Evolutionary conservation across 208 protist genomes (phyloP).

Genomic region (Lotmaria passim): DNA sequence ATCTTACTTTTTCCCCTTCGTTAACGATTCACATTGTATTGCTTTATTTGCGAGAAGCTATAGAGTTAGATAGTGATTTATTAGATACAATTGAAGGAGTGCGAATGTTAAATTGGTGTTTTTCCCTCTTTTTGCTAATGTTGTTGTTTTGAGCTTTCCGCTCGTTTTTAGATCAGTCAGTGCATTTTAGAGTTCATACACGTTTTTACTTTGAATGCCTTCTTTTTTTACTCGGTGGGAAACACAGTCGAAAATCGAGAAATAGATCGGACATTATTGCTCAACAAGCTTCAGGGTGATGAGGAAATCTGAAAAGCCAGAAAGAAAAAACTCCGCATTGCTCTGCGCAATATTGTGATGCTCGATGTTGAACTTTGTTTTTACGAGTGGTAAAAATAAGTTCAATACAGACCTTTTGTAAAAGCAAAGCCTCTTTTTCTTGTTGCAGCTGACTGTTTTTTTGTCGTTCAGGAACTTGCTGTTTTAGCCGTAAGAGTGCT

Average conservation of each 20-base stretch:
- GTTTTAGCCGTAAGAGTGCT: too few relatives aligned
- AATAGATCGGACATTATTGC: too few relatives aligned
- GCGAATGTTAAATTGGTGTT: slow-evolving; percentile 5
- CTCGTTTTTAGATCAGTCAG: slow-evolving; percentile 17
- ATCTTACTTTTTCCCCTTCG: background rate
- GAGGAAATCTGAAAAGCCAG: background rate
- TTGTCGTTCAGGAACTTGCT: too few relatives aligned
- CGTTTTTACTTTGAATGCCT: background rate
- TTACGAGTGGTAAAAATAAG: too few relatives aligned
- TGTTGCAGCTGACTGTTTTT: too few relatives aligned
- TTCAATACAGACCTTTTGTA: too few relatives aligned
- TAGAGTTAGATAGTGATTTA: slow-evolving; percentile 15
- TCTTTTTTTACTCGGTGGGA: slow-evolving; percentile 8
- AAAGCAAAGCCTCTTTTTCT: too few relatives aligned
- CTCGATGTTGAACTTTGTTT: background rate
- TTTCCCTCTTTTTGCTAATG: slow-evolving; percentile 17
- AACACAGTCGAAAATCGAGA: background rate
- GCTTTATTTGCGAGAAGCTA: background rate
- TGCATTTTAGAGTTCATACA: slow-evolving; percentile 12
- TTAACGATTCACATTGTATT: background rate
- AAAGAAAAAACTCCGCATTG: background rate
- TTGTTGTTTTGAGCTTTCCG: slow-evolving; percentile 19
- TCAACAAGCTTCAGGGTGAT: too few relatives aligned
- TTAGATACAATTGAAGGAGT: background rate
- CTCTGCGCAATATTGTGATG: too few relatives aligned